A percentile compares a stretch with the other conserved stretches of the same genome.
Conservation (phyloP, 345 rosid genomes). For the Hevea brasiliensis region DNA sequence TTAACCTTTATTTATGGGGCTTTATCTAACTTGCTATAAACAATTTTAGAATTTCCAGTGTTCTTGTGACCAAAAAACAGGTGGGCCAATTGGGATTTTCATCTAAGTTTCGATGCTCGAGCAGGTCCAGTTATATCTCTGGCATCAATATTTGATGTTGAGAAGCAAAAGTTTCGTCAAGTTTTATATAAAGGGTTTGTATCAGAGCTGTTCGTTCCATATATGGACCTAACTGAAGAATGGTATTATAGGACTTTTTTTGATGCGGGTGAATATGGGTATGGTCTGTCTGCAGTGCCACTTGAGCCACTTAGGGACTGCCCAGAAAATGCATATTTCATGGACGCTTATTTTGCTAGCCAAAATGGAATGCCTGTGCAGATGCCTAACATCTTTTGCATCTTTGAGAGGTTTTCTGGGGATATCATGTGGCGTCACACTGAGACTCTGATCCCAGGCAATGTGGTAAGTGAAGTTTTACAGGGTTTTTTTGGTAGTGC, state of each 20-base stretch:
- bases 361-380: constrained; percentile 14
- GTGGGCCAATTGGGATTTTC: constrained; percentile 32
- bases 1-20: no score
- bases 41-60: not conserved
- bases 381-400: constrained; percentile 10
- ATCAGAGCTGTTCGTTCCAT: constrained; percentile 25
- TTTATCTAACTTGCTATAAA: not conserved
- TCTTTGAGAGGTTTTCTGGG: constrained; percentile 22
- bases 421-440: constrained; percentile 28
- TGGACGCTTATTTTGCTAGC: constrained; percentile 19
- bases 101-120: constrained; percentile 17
- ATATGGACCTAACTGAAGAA: constrained; percentile 25
- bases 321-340: constrained; percentile 24
- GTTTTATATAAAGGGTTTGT: constrained; percentile 22
- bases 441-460: constrained; percentile 13
- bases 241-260: constrained; percentile 23
- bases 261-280: constrained; percentile 27
- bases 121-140: constrained; percentile 23
- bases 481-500: no score
- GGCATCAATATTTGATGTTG: constrained; percentile 24
- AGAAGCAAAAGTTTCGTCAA: constrained; percentile 12
- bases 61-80: not conserved
- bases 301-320: constrained; percentile 16
- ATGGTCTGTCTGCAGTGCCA: constrained; percentile 9
- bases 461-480: not conserved